Conservation (phyloP, 805 yeast genomes). For the Cyberlindnera meyerae region DNA sequence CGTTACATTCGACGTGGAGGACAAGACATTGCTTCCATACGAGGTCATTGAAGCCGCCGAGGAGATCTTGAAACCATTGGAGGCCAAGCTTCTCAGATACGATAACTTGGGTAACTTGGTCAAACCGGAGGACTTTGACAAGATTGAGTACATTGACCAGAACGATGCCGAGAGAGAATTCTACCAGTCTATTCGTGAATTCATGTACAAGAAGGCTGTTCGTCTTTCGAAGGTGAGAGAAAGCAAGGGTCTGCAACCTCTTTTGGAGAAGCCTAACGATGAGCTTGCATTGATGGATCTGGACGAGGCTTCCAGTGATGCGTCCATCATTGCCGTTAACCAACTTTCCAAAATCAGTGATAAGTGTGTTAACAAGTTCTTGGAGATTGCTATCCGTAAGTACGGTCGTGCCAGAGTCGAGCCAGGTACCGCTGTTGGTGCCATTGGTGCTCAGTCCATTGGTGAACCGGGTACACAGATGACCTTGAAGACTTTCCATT, state of each 20-base stretch:
- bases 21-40: constrained; percentile 60
- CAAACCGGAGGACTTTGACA: constrained; percentile 37
- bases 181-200: constrained; percentile 69
- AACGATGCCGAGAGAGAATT: constrained; percentile 83
- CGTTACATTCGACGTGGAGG: constrained; percentile 56
- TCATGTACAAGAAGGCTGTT: constrained; percentile 51
- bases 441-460: constrained; percentile 98
- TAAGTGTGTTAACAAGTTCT: constrained; percentile 55
- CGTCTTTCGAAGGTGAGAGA: constrained; percentile 54
- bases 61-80: constrained; percentile 55
- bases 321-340: constrained; percentile 44
- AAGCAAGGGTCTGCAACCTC: constrained; percentile 44
- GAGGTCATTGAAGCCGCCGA: constrained; percentile 56
- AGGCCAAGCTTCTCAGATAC: constrained; percentile 51
- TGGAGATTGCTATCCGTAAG: constrained; percentile 72
- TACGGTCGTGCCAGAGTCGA: constrained; percentile 89
- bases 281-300: constrained; percentile 37
- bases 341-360: constrained; percentile 67
- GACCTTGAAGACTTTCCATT: constrained; percentile 95
- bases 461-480: constrained; percentile 99
- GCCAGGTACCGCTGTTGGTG: constrained; percentile 99
- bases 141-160: constrained; percentile 71
- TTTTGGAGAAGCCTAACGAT: constrained; percentile 38
- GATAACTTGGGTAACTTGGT: constrained; percentile 67
- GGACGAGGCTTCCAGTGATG: constrained; percentile 33